Percentiles rank a stretch among this genome's conserved stretches.
These are phyloP conservation scores for Elongisporangium prolatum DNA, from an alignment of 352 stramenopile species.

Conservation along the genomic window DNA sequence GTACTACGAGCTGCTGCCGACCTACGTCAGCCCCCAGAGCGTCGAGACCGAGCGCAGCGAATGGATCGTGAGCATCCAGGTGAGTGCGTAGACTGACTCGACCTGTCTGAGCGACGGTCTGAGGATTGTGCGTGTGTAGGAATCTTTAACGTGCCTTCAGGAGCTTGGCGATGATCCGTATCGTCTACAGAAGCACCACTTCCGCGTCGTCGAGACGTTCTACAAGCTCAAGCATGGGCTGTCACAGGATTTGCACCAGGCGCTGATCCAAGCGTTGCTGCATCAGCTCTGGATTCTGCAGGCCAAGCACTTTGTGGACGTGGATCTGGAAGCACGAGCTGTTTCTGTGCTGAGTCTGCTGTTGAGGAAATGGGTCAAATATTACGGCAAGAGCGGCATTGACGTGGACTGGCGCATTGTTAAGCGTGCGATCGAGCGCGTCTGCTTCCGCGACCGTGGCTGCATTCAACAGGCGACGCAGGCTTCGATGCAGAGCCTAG, in stretches of 20 bases:
- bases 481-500: slow-evolving; percentile 26
- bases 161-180: slow-evolving; percentile 12
- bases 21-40: slow-evolving; percentile 41
- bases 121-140: slow-evolving; percentile 9
- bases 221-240: slow-evolving; percentile 66
- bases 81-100: slow-evolving; percentile 6
- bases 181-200: slow-evolving; percentile 52
- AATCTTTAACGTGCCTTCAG: slow-evolving; percentile 32
- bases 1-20: slow-evolving; percentile 58
- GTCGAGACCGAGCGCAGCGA: slow-evolving; percentile 31
- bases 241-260: slow-evolving; percentile 25
- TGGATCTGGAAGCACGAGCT: slow-evolving; percentile 49
- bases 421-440: slow-evolving; percentile 37
- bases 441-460: slow-evolving; percentile 40
- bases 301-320: slow-evolving; percentile 33
- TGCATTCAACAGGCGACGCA: slow-evolving; percentile 34
- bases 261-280: slow-evolving; percentile 44
- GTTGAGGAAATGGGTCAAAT: slow-evolving; percentile 53
- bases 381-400: slow-evolving; percentile 15
- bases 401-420: slow-evolving; percentile 41
- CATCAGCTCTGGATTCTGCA: slow-evolving; percentile 41
- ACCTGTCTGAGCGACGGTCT: no score
- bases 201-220: slow-evolving; percentile 49
- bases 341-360: slow-evolving; percentile 35
- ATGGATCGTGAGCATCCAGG: slow-evolving; percentile 38